Conservation (phyloP, 2,329 filamentous ascomycete species). For the Metarhizium humberi region DNA sequence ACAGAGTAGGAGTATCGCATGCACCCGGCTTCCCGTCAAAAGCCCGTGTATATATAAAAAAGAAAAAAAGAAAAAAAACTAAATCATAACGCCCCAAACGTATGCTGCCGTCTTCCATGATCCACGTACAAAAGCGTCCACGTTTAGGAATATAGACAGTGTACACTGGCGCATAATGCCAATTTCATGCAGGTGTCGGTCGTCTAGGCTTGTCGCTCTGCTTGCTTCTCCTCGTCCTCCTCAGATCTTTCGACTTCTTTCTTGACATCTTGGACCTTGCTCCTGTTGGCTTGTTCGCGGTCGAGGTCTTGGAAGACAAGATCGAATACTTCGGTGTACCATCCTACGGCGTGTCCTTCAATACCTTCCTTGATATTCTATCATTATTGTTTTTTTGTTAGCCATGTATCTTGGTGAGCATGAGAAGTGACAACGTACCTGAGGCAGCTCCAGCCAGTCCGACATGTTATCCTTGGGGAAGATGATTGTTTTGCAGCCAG, state of each 20-base stretch:
- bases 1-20: conserved; percentile 3
- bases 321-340: conserved; percentile 92
- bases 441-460: conserved; percentile 93
- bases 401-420: not conserved
- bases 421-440: conserved; percentile 52
- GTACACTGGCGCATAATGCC: not conserved
- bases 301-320: conserved; percentile 82
- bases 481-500: conserved; percentile 85
- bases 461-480: conserved; percentile 94
- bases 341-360: conserved; percentile 80
- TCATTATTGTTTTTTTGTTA: too few relatives aligned
- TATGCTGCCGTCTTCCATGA: not conserved
- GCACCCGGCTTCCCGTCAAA: not conserved
- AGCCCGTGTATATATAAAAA: not conserved
- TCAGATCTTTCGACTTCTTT: conserved; percentile 32
- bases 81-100: not conserved
- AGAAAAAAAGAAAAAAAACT: not conserved
- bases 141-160: conserved; percentile 1
- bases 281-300: conserved; percentile 61
- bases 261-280: conserved; percentile 52
- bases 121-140: not conserved
- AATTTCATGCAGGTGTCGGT: not conserved
- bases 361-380: conserved; percentile 98
- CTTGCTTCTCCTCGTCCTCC: conserved; percentile 22
- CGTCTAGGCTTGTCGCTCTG: not conserved